These are phyloP conservation scores for Beauveria sp. DNA, from an alignment of 2,329 filamentous ascomycete genomes.

Conservation along the genomic window DNA sequence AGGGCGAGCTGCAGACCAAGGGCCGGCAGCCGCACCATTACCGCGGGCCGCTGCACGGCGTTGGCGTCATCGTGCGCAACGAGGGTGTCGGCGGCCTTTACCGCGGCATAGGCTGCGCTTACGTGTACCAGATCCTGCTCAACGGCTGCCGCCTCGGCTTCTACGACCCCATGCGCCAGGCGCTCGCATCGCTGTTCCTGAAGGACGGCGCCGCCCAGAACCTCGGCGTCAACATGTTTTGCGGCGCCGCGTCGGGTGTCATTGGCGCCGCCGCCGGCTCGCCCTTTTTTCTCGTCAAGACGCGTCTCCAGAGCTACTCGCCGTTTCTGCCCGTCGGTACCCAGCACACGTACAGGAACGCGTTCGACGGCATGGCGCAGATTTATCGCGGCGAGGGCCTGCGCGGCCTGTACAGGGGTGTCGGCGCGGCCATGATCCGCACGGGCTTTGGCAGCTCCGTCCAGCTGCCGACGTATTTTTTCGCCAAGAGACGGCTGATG, in stretches of 20 bases:
- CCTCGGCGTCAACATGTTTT: conserved; percentile 86
- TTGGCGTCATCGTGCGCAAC: conserved; percentile 81
- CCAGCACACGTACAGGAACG: conserved; percentile 88
- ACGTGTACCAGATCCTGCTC: conserved; percentile 91
- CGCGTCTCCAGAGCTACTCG: conserved; percentile 86
- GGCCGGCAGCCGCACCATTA: conserved; percentile 82
- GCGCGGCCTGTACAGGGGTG: conserved; percentile 78
- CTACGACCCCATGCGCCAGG: conserved; percentile 86
- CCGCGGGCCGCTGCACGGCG: conserved; percentile 82
- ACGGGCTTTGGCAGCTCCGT: conserved; percentile 95
- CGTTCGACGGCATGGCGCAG: conserved; percentile 70
- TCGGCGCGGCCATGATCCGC: conserved; percentile 88
- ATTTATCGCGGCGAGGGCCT: conserved; percentile 75
- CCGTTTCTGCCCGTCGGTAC: conserved; percentile 90
- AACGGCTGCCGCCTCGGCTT: conserved; percentile 96
- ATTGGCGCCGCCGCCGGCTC: conserved; percentile 88
- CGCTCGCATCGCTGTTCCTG: conserved; percentile 62
- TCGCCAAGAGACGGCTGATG: conserved; percentile 80
- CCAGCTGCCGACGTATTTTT: conserved; percentile 95
- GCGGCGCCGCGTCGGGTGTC: conserved; percentile 81
- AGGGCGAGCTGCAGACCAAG: conserved; percentile 88
- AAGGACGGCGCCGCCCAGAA: conserved; percentile 69
- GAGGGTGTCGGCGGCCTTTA: conserved; percentile 82
- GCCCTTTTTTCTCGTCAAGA: conserved; percentile 98
- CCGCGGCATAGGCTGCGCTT: conserved; percentile 83